Evolutionary conservation across 108 stramenopile species (phyloP), one percentile per base, ranked within the genome.

Genomic region (Schizochytrium sp.): DNA sequence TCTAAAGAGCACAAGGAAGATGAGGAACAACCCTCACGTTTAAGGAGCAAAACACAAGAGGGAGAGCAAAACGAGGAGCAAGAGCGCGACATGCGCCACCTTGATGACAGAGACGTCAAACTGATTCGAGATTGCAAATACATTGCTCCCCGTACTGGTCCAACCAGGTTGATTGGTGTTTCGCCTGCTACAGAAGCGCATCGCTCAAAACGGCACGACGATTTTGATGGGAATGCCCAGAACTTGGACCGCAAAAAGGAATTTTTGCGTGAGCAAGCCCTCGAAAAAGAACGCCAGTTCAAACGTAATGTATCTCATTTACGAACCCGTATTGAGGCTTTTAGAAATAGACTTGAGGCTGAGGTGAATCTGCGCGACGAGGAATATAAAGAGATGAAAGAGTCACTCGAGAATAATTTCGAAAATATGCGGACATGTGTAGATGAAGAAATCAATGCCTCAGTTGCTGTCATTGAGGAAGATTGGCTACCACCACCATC

Each of bases 381-480:
- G 15, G 76, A 83, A 10, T 28, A 2, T 38, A 28, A 56, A 8
- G 5, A 56, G 7, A 55, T 53, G 38, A 49, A 55, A 28, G 2
- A 17, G 28, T 19, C 0, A 5, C 55, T 83, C 40, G 76, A 83
- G 53, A 5, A 10, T n/a, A 83, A 47, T 5, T 53, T 83, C 3
- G 50, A 83, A 1, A n/a, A 3, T 1, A 53, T 53, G 45, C 3
- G 76, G 28, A 3, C 38, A 0, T 28, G 49, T n/a, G 76, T 83
- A n/a, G 76, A 83, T n/a, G 76, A 83, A 42, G 76, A 83, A 28
- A 55, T 83, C 50, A 53, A 83, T 53, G 76, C 76, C 53, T 83
- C 76, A 5, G 53, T 83, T n/a, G 76, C 76, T 7, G 53, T 83
- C 53, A 53, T 83, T 13, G 76, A 56, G 40, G 17, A 83, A 83